Evolutionary conservation across 2,329 filamentous ascomycete species (phyloP).

Genomic region (Fusarium ramigenum): DNA sequence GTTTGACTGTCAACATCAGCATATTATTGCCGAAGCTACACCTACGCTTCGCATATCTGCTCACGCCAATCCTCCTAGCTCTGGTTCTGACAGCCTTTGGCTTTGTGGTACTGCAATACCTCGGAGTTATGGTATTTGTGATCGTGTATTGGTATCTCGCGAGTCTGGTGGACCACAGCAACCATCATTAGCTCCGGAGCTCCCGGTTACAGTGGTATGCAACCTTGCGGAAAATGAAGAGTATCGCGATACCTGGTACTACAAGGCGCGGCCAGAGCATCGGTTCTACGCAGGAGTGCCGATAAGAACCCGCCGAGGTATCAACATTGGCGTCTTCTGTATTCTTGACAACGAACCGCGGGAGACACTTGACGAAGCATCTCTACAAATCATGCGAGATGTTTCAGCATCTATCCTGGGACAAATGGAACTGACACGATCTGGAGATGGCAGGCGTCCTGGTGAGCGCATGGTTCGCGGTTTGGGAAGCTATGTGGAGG

Average conservation of each 20-base stretch:
- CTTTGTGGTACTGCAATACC: constrained; percentile 47
- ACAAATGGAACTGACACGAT: constrained; percentile 47
- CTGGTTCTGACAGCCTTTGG: constrained; percentile 34
- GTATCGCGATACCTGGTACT: constrained; percentile 36
- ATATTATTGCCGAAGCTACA: constrained; percentile 62
- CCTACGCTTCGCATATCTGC: constrained; percentile 49
- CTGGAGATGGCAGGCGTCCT: constrained; percentile 40
- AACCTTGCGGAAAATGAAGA: constrained; percentile 47
- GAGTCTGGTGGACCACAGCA: not conserved
- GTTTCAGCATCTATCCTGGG: constrained; percentile 48
- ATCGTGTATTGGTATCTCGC: constrained; percentile 33
- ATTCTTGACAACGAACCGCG: constrained; percentile 38
- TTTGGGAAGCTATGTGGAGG: constrained; percentile 51
- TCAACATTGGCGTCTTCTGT: constrained; percentile 55
- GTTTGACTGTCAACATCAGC: constrained; percentile 59
- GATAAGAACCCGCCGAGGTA: constrained; percentile 50
- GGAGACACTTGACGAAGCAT: constrained; percentile 37
- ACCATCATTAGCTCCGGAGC: not conserved
- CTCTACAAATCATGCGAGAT: constrained; percentile 42
- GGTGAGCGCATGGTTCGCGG: constrained; percentile 52
- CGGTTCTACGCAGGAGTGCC: constrained; percentile 55
- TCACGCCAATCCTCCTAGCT: constrained; percentile 27
- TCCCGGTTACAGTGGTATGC: constrained; percentile 48
- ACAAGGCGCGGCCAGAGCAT: constrained; percentile 30
- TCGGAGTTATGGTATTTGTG: constrained; percentile 43